phyloP scores from a whole-genome alignment of 1,139 yeast species.

The Lodderomyces parapsilosis region DNA sequence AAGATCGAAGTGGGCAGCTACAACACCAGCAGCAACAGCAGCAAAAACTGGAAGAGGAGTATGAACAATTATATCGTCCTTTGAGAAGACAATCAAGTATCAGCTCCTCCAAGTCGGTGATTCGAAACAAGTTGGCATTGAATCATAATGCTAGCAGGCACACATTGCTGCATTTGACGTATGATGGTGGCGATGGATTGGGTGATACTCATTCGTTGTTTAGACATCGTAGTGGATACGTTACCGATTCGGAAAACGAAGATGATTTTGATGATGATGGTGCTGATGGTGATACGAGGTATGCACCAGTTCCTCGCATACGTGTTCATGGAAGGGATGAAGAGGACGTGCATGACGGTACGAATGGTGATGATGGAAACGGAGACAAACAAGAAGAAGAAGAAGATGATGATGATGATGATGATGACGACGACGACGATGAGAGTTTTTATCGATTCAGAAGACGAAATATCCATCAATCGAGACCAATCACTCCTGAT shows the following conservation, averaged over 20 bases:
- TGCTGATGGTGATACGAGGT: not conserved
- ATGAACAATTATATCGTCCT: not conserved
- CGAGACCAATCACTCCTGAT: not conserved
- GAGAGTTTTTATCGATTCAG: slow-evolving; percentile 12
- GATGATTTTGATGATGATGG: slow-evolving; percentile 5
- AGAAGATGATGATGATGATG: slow-evolving; percentile 1
- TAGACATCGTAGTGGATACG: slow-evolving; percentile 19
- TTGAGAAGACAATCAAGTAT: slow-evolving; percentile 9
- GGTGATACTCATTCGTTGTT: slow-evolving; percentile 10
- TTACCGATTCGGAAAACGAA: slow-evolving; percentile 19
- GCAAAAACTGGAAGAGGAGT: not conserved
- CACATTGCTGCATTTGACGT: slow-evolving; percentile 10
- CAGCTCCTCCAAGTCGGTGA: slow-evolving; percentile 15
- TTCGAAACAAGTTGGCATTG: slow-evolving; percentile 16
- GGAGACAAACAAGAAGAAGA: slow-evolving; percentile 2
- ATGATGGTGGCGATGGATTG: slow-evolving; percentile 6
- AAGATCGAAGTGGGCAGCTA: not conserved
- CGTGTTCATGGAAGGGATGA: slow-evolving; percentile 5
- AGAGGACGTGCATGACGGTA: slow-evolving; percentile 1
- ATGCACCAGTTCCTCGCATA: slow-evolving; percentile 1
- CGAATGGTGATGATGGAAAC: slow-evolving; percentile 1
- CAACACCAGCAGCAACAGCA: not conserved
- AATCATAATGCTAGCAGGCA: slow-evolving; percentile 7
- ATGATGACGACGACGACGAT: slow-evolving; percentile 5
- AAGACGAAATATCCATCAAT: slow-evolving; percentile 5